A percentile compares a stretch with the other conserved stretches of the same genome.
These are phyloP conservation scores for Sporothrix schenckii DNA, from an alignment of 2,329 filamentous ascomycete genomes.

Conservation along the genomic window DNA sequence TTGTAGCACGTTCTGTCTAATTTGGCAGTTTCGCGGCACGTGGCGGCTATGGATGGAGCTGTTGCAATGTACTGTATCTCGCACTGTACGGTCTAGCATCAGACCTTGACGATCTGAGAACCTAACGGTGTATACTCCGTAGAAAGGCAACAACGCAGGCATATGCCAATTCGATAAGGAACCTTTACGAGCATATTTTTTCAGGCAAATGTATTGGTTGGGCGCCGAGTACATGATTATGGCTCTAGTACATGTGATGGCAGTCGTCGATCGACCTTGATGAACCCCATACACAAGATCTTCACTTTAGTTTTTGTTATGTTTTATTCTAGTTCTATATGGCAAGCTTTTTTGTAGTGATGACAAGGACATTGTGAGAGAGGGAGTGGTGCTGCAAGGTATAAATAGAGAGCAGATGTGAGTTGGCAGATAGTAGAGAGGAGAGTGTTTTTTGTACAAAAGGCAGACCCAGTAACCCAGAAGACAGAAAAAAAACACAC, in stretches of 20 bases:
- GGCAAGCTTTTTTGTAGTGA: constrained; percentile 9
- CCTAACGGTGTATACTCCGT: not conserved
- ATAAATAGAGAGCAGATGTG: constrained; percentile 5
- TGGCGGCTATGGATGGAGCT: constrained; percentile 1
- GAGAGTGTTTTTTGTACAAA: constrained; percentile 24
- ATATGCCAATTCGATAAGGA: not conserved
- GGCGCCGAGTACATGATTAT: not conserved
- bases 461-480: not conserved
- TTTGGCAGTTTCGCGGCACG: not conserved
- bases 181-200: too few relatives aligned
- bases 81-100: not conserved
- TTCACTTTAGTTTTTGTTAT: not conserved
- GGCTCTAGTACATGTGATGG: not conserved
- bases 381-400: constrained; percentile 13
- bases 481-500: not conserved
- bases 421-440: constrained; percentile 4
- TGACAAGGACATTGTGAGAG: not conserved
- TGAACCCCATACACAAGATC: not conserved
- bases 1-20: not conserved
- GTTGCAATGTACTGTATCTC: not conserved
- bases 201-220: not conserved
- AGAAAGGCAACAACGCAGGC: not conserved
- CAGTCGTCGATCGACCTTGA: not conserved
- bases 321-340: constrained; percentile 19
- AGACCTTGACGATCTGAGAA: not conserved